Conservation (phyloP, 2,329 filamentous ascomycete species). For the Cladosporium sp. region DNA sequence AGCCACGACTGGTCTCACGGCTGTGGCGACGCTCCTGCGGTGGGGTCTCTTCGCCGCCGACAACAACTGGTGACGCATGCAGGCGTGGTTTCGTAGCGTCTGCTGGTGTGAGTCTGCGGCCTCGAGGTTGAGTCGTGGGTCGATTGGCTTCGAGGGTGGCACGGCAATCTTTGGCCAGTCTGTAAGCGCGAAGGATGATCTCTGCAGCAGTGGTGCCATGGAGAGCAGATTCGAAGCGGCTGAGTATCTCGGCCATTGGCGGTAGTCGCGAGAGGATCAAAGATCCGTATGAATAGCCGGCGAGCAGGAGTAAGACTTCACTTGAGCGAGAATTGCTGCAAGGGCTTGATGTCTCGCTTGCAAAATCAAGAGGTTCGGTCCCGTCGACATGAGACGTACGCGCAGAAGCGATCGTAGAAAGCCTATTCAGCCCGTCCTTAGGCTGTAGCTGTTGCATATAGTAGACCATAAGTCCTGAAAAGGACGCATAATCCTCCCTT, state of each 20-base stretch:
- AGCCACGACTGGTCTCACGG: conserved; percentile 35
- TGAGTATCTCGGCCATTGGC: conserved; percentile 51
- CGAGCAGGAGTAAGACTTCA: conserved; percentile 52
- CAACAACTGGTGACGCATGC: conserved; percentile 19
- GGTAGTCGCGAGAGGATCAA: conserved; percentile 74
- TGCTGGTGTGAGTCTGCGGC: conserved; percentile 22
- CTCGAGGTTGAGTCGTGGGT: conserved; percentile 29
- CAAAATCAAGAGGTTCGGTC: neutral
- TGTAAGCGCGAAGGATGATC: conserved; percentile 65
- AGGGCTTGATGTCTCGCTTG: neutral
- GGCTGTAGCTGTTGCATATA: conserved; percentile 59
- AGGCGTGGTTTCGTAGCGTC: conserved; percentile 11
- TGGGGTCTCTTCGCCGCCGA: conserved; percentile 47
- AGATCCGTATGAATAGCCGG: conserved; percentile 88
- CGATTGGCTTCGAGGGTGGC: conserved; percentile 35
- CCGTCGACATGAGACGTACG: neutral
- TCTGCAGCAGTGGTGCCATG: conserved; percentile 60
- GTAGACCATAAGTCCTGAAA: conserved; percentile 73
- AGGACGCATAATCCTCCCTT: conserved; percentile 73
- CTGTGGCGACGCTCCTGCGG: conserved; percentile 38
- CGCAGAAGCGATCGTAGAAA: conserved; percentile 1
- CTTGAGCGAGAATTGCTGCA: neutral
- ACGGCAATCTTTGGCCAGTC: conserved; percentile 62
- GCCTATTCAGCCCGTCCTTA: neutral
- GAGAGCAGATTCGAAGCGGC: conserved; percentile 52